Conservation (phyloP, 257 asterid species). For the Plantago elongata region DNA sequence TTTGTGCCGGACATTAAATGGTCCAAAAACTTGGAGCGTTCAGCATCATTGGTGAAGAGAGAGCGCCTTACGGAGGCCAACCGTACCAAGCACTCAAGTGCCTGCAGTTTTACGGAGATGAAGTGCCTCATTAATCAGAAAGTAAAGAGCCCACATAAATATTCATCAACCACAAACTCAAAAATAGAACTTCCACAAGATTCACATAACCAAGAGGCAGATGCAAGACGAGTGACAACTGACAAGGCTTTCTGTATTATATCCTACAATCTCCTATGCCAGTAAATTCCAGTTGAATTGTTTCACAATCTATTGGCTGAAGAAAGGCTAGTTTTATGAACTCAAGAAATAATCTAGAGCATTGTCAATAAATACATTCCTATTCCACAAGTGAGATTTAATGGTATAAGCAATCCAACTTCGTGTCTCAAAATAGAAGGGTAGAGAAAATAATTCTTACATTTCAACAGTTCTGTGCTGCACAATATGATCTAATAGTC, state of each 20-base stretch:
- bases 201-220: background rate
- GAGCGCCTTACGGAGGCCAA: constrained; percentile 96
- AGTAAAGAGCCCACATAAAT: constrained; percentile 1
- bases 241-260: background rate
- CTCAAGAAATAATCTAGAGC: no score
- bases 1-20: constrained; percentile 93
- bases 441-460: no score
- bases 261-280: no score
- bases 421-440: no score
- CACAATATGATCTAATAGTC: no score
- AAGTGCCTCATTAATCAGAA: background rate
- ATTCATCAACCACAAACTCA: constrained; percentile 1
- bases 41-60: constrained; percentile 74
- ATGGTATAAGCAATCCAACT: no score
- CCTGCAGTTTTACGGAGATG: constrained; percentile 33
- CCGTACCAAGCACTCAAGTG: constrained; percentile 92
- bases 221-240: background rate
- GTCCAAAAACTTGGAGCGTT: constrained; percentile 85
- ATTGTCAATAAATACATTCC: no score
- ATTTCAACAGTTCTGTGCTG: no score
- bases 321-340: no score
- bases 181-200: background rate
- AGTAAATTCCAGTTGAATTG: no score
- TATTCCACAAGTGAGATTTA: no score
- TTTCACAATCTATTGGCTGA: no score